phyloP scores from a whole-genome alignment of 164 flowering plant genomes.

The Cinnamomum micranthum region DNA sequence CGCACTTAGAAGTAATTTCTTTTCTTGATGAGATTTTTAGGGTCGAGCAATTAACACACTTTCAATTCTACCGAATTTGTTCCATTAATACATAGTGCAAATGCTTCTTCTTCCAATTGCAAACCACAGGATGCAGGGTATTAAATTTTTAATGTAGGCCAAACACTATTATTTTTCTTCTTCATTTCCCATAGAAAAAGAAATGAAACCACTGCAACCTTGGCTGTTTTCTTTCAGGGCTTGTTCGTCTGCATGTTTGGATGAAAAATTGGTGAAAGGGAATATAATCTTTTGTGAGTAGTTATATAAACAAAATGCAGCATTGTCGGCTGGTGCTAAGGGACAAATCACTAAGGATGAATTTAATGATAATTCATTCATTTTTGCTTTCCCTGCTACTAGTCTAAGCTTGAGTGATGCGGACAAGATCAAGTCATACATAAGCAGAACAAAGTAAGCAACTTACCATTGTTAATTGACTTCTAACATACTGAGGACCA shows the following conservation, averaged over 20 bases:
- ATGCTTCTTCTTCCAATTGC: background rate
- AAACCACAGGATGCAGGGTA: background rate
- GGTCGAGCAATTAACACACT: background rate
- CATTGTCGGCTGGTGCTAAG: slow-evolving; percentile 26
- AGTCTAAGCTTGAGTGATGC: slow-evolving; percentile 25
- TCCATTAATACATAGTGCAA: background rate
- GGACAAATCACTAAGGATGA: slow-evolving; percentile 32
- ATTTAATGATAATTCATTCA: slow-evolving; percentile 22
- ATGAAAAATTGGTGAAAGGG: slow-evolving; percentile 29
- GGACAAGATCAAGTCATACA: slow-evolving; percentile 14
- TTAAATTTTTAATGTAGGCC: background rate
- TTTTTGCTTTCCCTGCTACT: slow-evolving; percentile 37
- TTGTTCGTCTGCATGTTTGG: slow-evolving; percentile 28
- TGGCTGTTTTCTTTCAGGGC: background rate
- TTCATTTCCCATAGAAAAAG: background rate
- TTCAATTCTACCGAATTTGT: background rate
- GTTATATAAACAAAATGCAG: background rate
- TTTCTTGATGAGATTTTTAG: background rate
- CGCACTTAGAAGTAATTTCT: too few relatives aligned
- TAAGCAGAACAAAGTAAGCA: slow-evolving; percentile 32
- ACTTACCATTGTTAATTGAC: background rate
- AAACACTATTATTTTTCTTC: background rate
- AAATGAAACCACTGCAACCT: too few relatives aligned
- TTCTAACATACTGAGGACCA: too few relatives aligned
- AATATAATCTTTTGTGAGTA: slow-evolving; percentile 50